phyloP scores from a whole-genome alignment of 495 filamentous ascomycete species.

The Trichoderma asperelloides region DNA sequence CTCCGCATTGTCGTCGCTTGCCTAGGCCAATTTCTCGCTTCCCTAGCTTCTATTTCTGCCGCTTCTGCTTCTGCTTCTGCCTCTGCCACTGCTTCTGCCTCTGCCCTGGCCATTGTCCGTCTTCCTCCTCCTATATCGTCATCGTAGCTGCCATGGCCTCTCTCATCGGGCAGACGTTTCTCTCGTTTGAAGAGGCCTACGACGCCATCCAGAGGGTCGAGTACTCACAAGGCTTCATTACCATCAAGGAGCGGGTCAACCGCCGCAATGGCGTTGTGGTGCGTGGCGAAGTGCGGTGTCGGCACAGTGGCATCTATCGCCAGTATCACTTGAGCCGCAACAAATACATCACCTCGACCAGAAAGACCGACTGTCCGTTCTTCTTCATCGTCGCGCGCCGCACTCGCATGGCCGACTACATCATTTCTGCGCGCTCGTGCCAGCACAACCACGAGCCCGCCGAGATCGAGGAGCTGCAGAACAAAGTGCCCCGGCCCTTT shows the following conservation, averaged over 20 bases:
- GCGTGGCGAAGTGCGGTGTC: neutral
- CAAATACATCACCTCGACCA: neutral
- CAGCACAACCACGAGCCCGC: conserved; percentile 6
- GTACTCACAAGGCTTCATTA: conserved; percentile 1
- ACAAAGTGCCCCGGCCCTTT: conserved; percentile 2
- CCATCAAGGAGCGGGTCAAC: conserved; percentile 4
- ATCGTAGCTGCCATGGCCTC: neutral
- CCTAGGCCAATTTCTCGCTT: too few species aligned
- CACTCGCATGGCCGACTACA: conserved; percentile 3
- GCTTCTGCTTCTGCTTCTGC: too few species aligned
- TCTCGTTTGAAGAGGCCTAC: conserved; percentile 3
- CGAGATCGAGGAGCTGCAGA: conserved; percentile 1
- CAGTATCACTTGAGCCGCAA: conserved; percentile 5
- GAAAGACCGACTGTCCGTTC: neutral
- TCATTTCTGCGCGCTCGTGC: conserved; percentile 1
- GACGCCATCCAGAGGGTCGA: conserved; percentile 3
- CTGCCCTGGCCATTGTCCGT: neutral
- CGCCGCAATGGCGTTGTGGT: conserved; percentile 3
- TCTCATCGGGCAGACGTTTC: conserved; percentile 3
- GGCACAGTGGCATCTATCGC: conserved; percentile 6
- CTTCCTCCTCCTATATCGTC: neutral
- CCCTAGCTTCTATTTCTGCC: too few species aligned
- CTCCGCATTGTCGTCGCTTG: too few species aligned
- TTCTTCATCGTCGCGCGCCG: conserved; percentile 6
- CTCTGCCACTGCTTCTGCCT: too few species aligned